These are phyloP conservation scores for Pseudogymnoascus sp. DNA, from an alignment of 2,329 filamentous ascomycete genomes.

Conservation along the genomic window DNA sequence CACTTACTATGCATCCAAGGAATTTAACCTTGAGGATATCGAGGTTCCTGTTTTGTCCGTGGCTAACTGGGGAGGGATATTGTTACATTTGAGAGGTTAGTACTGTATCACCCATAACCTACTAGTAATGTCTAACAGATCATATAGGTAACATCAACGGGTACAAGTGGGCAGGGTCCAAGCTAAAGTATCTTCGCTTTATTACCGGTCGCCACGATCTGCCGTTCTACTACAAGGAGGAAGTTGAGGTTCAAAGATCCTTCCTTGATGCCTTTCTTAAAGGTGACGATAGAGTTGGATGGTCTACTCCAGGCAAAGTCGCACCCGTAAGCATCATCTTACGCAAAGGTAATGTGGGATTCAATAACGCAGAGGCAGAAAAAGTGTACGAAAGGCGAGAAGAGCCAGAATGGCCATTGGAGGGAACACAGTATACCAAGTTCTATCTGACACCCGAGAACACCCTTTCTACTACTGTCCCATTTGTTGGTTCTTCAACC, in stretches of 20 bases:
- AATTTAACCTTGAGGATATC: conserved; percentile 60
- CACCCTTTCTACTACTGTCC: conserved; percentile 13
- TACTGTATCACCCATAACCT: neutral
- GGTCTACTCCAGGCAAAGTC: conserved; percentile 51
- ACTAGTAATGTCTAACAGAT: neutral
- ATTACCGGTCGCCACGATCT: conserved; percentile 66
- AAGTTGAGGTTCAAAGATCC: conserved; percentile 60
- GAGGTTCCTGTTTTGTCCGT: conserved; percentile 61
- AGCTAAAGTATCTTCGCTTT: conserved; percentile 63
- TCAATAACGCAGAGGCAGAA: conserved; percentile 58
- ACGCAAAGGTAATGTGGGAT: conserved; percentile 60
- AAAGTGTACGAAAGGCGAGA: conserved; percentile 47
- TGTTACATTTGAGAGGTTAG: conserved; percentile 57
- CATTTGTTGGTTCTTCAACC: conserved; percentile 28
- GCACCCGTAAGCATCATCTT: conserved; percentile 56
- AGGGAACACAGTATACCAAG: conserved; percentile 56
- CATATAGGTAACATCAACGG: conserved; percentile 52
- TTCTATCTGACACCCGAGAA: conserved; percentile 49
- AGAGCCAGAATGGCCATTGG: conserved; percentile 62
- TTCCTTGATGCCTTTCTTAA: conserved; percentile 70
- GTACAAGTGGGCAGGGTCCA: conserved; percentile 56
- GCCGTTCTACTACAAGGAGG: conserved; percentile 65
- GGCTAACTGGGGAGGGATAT: conserved; percentile 66
- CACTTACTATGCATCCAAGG: conserved; percentile 20
- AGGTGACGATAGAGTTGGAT: conserved; percentile 56